phyloP scores from a whole-genome alignment of 2,329 filamentous ascomycete genomes.

The Zalaria obscura region DNA sequence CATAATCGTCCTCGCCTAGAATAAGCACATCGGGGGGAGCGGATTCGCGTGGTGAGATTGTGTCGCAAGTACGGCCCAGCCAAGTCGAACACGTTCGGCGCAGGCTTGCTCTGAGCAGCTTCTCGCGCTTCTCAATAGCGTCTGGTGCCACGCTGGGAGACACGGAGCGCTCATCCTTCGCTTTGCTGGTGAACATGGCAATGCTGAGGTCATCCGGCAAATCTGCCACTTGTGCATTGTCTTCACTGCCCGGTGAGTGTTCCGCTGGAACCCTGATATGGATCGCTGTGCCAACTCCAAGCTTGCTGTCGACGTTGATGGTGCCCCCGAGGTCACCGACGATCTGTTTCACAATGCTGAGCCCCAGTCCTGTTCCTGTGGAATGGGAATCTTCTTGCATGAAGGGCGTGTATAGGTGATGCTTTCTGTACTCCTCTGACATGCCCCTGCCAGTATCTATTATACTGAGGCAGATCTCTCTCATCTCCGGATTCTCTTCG shows the following conservation, averaged over 20 bases:
- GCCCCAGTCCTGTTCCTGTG: constrained; percentile 19
- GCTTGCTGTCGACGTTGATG: constrained; percentile 14
- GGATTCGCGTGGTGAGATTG: no score
- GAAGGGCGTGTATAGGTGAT: constrained; percentile 19
- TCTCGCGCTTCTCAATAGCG: no score
- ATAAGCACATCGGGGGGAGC: constrained; percentile 3
- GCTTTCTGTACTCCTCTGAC: constrained; percentile 13
- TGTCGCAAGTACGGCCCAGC: no score
- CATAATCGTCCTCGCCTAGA: constrained; percentile 4
- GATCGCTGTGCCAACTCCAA: constrained; percentile 12
- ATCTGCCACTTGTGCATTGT: no score
- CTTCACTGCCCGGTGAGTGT: no score
- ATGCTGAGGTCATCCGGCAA: no score
- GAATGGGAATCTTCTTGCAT: constrained; percentile 18
- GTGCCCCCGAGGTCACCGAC: constrained; percentile 12
- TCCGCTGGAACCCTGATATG: no score
- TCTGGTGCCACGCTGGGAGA: no score
- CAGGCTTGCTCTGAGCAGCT: no score
- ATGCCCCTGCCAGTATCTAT: constrained; percentile 21
- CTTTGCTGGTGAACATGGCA: no score
- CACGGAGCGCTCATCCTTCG: no score
- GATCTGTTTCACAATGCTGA: constrained; percentile 19
- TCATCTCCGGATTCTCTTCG: background rate
- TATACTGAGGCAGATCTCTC: constrained; percentile 5
- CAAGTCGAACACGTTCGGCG: no score